These are phyloP conservation scores for Hydrangea macrophylla DNA, from an alignment of 148 eudicot species.

Conservation along the genomic window DNA sequence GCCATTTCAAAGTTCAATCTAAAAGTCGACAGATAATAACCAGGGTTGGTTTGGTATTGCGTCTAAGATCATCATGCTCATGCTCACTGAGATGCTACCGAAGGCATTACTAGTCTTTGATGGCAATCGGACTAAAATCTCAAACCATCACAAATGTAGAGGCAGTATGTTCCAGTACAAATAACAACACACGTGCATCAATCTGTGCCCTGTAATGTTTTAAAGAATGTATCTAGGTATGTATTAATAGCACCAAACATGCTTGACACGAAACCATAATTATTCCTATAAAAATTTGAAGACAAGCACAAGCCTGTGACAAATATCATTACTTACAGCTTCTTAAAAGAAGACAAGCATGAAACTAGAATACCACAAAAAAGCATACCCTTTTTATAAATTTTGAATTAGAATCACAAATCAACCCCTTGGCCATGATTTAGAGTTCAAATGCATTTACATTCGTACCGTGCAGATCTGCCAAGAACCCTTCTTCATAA, in stretches of 20 bases:
- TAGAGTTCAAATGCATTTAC: constrained; percentile 26
- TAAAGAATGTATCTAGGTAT: neutral
- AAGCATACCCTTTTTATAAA: neutral
- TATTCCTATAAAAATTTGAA: neutral
- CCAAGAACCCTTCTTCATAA: constrained; percentile 20
- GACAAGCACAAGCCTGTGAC: neutral
- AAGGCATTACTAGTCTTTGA: neutral
- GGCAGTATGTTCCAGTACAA: neutral
- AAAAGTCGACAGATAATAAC: no score
- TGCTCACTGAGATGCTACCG: no score
- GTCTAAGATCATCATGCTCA: no score
- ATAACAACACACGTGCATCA: neutral
- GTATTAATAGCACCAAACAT: neutral
- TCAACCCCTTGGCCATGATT: constrained; percentile 16
- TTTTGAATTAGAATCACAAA: neutral
- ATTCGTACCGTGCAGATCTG: constrained; percentile 18
- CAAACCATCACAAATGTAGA: neutral
- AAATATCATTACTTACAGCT: constrained; percentile 1
- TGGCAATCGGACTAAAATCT: neutral
- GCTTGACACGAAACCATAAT: neutral
- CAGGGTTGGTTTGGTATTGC: no score
- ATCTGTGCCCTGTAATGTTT: neutral
- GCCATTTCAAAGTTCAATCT: neutral
- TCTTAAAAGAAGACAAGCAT: neutral
- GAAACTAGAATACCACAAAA: neutral